Percentiles rank a stretch among this genome's conserved stretches.
phyloP scores from a whole-genome alignment of 176 grass and related monocot genomes.

The Raddia distichophylla region DNA sequence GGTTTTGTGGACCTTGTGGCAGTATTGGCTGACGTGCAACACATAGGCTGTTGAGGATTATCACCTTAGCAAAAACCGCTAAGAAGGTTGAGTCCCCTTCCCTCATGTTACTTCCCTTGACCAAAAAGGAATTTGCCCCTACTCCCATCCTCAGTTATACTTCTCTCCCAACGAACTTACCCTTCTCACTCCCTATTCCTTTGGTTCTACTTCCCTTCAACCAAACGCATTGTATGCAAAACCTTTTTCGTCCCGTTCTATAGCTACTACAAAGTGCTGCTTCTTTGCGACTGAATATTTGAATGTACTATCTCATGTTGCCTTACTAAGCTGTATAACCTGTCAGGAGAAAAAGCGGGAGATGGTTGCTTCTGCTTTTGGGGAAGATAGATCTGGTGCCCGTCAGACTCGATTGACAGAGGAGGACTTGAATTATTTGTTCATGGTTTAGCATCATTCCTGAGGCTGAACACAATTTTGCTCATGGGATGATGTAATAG shows the following conservation, averaged over 20 bases:
- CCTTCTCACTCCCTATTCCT: too few relatives aligned
- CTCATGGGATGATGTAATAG: conserved; percentile 46
- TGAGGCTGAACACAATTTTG: conserved; percentile 56
- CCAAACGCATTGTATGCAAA: not conserved
- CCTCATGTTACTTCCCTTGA: too few relatives aligned
- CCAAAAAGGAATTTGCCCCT: too few relatives aligned
- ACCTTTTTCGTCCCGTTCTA: not conserved
- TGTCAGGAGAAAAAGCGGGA: conserved; percentile 93
- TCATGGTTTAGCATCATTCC: conserved; percentile 72
- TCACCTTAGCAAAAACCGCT: too few relatives aligned
- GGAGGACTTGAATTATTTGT: conserved; percentile 94
- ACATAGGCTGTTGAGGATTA: too few relatives aligned
- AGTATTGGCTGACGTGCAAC: too few relatives aligned
- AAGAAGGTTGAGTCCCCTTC: too few relatives aligned
- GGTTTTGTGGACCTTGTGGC: too few relatives aligned
- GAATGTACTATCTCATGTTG: conserved; percentile 1
- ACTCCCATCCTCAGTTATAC: too few relatives aligned
- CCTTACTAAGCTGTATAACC: conserved; percentile 24
- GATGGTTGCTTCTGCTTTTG: conserved; percentile 98
- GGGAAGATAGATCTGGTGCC: conserved; percentile 81
- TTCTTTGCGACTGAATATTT: not conserved
- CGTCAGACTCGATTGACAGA: conserved; percentile 80
- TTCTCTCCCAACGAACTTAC: too few relatives aligned
- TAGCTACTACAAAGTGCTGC: not conserved
- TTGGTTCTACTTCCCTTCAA: too few relatives aligned